Conservation (phyloP, 2,329 filamentous ascomycete genomes). For the Pseudocercospora fuligena region DNA sequence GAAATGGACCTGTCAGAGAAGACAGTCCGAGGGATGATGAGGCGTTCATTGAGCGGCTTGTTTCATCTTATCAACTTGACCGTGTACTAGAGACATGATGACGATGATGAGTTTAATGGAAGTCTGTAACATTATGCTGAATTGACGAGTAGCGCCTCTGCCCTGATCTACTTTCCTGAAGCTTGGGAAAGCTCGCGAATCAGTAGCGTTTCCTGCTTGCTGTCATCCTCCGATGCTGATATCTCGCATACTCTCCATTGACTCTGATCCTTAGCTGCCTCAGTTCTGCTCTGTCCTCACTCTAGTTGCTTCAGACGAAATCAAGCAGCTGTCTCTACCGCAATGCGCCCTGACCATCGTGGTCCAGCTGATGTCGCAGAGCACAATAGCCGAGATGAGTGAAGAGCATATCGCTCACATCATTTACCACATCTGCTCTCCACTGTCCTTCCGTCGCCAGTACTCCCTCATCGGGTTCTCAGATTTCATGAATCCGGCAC, state of each 20-base stretch:
- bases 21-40: background rate
- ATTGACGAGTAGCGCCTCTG: too few relatives aligned
- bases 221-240: too few relatives aligned
- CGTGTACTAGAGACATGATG: background rate
- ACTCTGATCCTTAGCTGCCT: too few relatives aligned
- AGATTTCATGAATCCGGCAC: background rate
- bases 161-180: too few relatives aligned
- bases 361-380: background rate
- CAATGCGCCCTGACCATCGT: too few relatives aligned
- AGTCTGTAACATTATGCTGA: background rate
- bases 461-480: background rate
- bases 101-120: background rate
- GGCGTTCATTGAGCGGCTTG: background rate
- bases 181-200: too few relatives aligned
- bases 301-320: too few relatives aligned
- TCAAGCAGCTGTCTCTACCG: too few relatives aligned
- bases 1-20: background rate
- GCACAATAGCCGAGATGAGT: background rate
- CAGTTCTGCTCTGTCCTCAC: too few relatives aligned
- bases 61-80: background rate
- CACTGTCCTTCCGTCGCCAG: slow-evolving; percentile 1
- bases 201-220: too few relatives aligned
- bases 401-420: background rate
- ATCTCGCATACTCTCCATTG: too few relatives aligned
- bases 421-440: slow-evolving; percentile 2